Percentiles rank a stretch among this genome's conserved stretches.
Evolutionary conservation across 257 asterid species (phyloP).

Genomic region (Primulina tabacum): DNA sequence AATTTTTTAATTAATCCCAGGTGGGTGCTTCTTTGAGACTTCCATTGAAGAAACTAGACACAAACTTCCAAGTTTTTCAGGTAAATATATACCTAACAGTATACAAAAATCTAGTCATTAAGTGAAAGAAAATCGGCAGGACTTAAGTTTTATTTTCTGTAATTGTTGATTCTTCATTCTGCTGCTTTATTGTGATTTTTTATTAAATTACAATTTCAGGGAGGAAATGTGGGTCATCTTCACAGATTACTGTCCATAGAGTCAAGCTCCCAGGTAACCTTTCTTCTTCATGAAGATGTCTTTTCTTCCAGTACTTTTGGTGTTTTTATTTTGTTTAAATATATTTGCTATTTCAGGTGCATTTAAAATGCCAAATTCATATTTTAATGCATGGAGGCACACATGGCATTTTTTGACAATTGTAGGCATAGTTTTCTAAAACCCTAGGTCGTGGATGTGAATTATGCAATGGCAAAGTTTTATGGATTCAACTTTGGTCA

Average conservation of each 20-base stretch:
- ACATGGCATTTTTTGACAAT: background rate
- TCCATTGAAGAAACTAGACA: too few species aligned
- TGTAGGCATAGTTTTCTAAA: background rate
- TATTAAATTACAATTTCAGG: too few species aligned
- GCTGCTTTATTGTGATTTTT: too few species aligned
- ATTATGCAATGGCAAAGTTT: too few species aligned
- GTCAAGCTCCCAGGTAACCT: conserved; percentile 3
- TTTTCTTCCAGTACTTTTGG: background rate
- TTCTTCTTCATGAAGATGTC: background rate
- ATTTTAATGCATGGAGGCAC: background rate
- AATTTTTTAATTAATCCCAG: too few species aligned
- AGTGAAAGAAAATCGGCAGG: too few species aligned
- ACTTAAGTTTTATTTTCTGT: too few species aligned
- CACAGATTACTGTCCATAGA: conserved; percentile 61
- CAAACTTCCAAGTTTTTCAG: too few species aligned
- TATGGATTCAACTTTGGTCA: background rate
- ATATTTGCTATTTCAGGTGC: background rate
- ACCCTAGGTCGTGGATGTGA: background rate
- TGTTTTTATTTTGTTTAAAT: background rate
- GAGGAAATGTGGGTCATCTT: conserved; percentile 76
- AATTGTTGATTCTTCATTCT: too few species aligned
- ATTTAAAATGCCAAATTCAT: background rate
- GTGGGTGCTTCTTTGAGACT: too few species aligned
- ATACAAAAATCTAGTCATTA: too few species aligned
- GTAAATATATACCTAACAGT: too few species aligned